These are phyloP conservation scores for Gautieria morchelliformis DNA, from an alignment of 768 basidiomycete species.

Conservation along the genomic window DNA sequence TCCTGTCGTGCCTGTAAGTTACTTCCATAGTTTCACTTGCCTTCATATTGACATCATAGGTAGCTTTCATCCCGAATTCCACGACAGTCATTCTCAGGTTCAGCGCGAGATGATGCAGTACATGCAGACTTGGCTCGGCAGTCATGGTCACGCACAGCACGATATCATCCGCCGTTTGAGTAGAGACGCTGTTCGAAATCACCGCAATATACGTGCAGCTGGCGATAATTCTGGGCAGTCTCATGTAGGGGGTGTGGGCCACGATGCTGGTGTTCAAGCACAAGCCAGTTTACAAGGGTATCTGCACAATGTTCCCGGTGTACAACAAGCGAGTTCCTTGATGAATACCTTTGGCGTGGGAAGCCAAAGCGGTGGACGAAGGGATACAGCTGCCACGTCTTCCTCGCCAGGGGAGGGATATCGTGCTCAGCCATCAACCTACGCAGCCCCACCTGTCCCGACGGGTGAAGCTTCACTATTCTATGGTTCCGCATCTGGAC, in stretches of 20 bases:
- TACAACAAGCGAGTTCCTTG: slow-evolving; percentile 32
- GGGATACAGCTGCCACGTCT: not conserved
- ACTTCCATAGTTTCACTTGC: not conserved
- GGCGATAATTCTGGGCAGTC: slow-evolving; percentile 41
- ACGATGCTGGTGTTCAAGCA: slow-evolving; percentile 36
- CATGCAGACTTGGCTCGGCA: slow-evolving; percentile 52
- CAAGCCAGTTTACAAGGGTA: slow-evolving; percentile 42
- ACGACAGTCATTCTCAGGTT: slow-evolving; percentile 48
- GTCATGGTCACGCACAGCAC: slow-evolving; percentile 37
- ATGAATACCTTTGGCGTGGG: slow-evolving; percentile 17
- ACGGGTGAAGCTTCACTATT: slow-evolving; percentile 12
- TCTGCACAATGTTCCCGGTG: slow-evolving; percentile 36
- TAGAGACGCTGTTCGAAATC: slow-evolving; percentile 60
- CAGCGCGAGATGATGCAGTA: slow-evolving; percentile 70
- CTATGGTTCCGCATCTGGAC: slow-evolving; percentile 3
- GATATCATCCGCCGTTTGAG: slow-evolving; percentile 46
- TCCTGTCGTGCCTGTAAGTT: slow-evolving; percentile 56
- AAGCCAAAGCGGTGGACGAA: slow-evolving; percentile 14
- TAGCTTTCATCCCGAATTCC: slow-evolving; percentile 83
- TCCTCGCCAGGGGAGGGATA: not conserved
- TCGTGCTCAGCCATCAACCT: not conserved
- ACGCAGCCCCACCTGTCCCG: slow-evolving; percentile 7
- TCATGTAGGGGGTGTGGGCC: slow-evolving; percentile 39
- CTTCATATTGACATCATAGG: not conserved
- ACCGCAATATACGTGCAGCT: slow-evolving; percentile 55